phyloP scores from a whole-genome alignment of 306 rosid species.

The Cyclanthera cordifolia region DNA sequence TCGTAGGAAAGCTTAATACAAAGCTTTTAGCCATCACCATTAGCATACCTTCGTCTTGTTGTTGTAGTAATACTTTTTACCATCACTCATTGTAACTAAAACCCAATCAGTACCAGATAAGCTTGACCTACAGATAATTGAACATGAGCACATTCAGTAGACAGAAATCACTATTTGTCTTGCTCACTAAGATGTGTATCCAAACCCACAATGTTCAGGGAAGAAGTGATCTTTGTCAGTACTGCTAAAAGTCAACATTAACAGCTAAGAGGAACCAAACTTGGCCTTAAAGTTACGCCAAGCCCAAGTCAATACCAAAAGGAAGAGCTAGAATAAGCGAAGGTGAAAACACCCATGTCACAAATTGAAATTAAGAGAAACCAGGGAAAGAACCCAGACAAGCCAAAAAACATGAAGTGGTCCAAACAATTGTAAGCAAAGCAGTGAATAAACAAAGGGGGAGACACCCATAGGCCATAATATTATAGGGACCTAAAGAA shows the following conservation, averaged over 20 bases:
- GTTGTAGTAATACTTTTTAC: constrained; percentile 83
- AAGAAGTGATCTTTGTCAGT: not conserved
- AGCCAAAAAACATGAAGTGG: not conserved
- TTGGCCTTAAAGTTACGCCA: not conserved
- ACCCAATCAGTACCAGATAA: constrained; percentile 87
- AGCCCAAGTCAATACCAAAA: not conserved
- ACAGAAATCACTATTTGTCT: not conserved
- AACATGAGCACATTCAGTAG: constrained; percentile 8
- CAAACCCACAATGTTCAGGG: not conserved
- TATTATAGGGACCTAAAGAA: not conserved
- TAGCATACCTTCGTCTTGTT: constrained; percentile 67
- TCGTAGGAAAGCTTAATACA: not conserved
- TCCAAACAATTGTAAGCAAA: not conserved
- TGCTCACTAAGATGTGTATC: not conserved
- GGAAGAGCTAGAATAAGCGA: not conserved
- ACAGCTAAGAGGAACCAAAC: not conserved
- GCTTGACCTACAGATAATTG: constrained; percentile 37
- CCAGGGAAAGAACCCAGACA: not conserved
- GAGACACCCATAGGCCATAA: not conserved
- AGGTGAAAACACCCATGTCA: not conserved
- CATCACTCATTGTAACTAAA: constrained; percentile 69
- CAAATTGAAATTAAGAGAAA: not conserved
- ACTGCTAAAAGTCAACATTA: not conserved
- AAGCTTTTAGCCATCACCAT: not conserved
- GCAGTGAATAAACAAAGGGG: not conserved